Base-by-base conservation (phyloP, 345 rosid species). In the Boechera stricta region DNA sequence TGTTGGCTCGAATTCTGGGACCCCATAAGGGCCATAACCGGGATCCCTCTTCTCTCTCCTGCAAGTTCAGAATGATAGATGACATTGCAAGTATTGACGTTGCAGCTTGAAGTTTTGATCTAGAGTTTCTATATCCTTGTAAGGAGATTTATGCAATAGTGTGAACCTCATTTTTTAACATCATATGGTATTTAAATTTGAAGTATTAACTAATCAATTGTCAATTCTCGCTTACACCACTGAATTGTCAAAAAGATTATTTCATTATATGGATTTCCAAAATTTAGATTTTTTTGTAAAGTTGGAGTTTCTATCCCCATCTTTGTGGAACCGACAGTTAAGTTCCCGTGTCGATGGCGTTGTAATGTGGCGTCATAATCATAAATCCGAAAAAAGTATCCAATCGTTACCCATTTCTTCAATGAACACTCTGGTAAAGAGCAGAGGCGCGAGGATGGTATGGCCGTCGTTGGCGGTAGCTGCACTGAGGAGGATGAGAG, bases 351-450 rank as follows among this genome's bases (percentile, higher is more conserved):
- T 29, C 28, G 7, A 72, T 64, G 73, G 68, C 67, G 26, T 10
- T 64, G 68, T 2, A 69, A 77, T 15, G 71, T 69, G 58, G 74
- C 32, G 32, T 51, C 59, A 42, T 31, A 54, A 56, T 71, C 76
- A 55, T 60, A 66, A 41, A 32, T 10, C 24, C 47, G 10, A 31
- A 44, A 24, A 58, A 9, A 32, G 57, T 33, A 67, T 52, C 44
- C 36, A 73, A 51, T 56, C 42, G 2, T 28, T 28, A n/a, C 33
- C 52, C 21, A 35, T 60, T 28, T 67, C 15, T 53, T 5, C 64
- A 36, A 79, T 79, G 82, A 79, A 73, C 18, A 60, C 45, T 73
- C 60, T 79, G 32, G 31, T 13, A 53, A 67, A 61, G 60, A 67
- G 44, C 58, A 52, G 81, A 66, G 74, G 74, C 18, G 54, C 70